Evolutionary conservation across 805 yeast species (phyloP).

Genomic region (Nakazawaea sp.): DNA sequence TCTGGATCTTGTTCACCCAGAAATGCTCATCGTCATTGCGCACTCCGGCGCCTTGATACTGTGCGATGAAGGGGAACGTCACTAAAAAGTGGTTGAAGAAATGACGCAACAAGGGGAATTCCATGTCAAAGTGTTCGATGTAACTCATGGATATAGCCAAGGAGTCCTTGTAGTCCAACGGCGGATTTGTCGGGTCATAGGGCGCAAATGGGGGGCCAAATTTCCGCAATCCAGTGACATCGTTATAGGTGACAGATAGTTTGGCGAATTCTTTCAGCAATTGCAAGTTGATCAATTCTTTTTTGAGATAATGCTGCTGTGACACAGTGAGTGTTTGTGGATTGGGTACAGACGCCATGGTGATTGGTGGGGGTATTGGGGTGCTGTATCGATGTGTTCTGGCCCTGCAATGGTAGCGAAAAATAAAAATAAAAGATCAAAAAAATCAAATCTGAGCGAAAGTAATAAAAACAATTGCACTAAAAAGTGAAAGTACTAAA

Average conservation of each 20-base stretch:
- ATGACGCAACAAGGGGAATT: conserved; percentile 64
- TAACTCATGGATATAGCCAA: conserved; percentile 14
- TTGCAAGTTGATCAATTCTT: conserved; percentile 64
- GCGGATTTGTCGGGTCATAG: conserved; percentile 31
- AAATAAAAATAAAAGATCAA: too few relatives aligned
- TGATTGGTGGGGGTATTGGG: too few relatives aligned
- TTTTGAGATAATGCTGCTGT: conserved; percentile 84
- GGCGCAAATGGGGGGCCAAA: conserved; percentile 74
- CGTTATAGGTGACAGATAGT: conserved; percentile 38
- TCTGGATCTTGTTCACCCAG: conserved; percentile 78
- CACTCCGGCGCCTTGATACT: conserved; percentile 14
- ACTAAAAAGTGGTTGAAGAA: conserved; percentile 56
- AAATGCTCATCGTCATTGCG: conserved; percentile 48
- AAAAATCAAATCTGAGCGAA: too few relatives aligned
- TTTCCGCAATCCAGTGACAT: conserved; percentile 53
- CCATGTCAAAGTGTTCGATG: conserved; percentile 20
- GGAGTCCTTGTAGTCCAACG: conserved; percentile 16
- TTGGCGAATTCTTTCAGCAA: conserved; percentile 54
- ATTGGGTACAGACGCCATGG: background rate
- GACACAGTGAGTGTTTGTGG: conserved; percentile 32
- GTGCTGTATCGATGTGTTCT: too few relatives aligned
- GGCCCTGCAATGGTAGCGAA: too few relatives aligned
- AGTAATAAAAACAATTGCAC: too few relatives aligned
- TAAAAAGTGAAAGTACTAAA: too few relatives aligned
- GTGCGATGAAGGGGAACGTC: conserved; percentile 69